phyloP scores from a whole-genome alignment of 768 basidiomycete species.

The Rhizopogon rudus region DNA sequence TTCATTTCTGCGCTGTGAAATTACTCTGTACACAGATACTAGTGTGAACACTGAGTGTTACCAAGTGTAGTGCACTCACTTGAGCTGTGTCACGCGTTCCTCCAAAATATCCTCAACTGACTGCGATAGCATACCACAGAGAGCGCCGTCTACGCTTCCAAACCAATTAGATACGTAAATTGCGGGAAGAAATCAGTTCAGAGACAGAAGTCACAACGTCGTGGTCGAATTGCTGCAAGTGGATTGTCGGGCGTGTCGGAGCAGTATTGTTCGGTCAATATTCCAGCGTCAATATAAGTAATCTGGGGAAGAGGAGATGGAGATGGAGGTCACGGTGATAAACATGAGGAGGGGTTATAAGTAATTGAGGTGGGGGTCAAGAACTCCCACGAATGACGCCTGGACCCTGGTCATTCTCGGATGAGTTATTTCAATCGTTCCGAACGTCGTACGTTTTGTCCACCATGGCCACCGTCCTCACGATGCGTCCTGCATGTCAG shows the following conservation, averaged over 20 bases:
- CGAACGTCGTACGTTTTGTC: background rate
- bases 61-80: slow-evolving; percentile 16
- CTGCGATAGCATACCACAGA: slow-evolving; percentile 17
- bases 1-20: slow-evolving; percentile 62
- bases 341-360: background rate
- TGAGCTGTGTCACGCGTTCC: slow-evolving; percentile 29
- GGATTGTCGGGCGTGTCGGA: background rate
- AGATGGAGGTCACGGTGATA: background rate
- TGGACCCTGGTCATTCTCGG: background rate
- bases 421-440: background rate
- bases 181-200: background rate
- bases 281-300: background rate
- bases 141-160: background rate
- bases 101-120: slow-evolving; percentile 31
- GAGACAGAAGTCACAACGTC: background rate
- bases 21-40: slow-evolving; percentile 38
- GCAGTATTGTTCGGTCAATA: background rate
- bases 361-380: background rate
- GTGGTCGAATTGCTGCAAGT: background rate
- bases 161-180: background rate
- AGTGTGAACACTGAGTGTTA: background rate
- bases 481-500: slow-evolving; percentile 4
- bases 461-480: background rate
- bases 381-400: background rate
- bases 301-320: background rate